Percentiles rank a stretch among this genome's conserved stretches.
These are phyloP conservation scores for Halophytophthora batemanensis DNA, from an alignment of 352 stramenopile species.

Conservation along the genomic window DNA sequence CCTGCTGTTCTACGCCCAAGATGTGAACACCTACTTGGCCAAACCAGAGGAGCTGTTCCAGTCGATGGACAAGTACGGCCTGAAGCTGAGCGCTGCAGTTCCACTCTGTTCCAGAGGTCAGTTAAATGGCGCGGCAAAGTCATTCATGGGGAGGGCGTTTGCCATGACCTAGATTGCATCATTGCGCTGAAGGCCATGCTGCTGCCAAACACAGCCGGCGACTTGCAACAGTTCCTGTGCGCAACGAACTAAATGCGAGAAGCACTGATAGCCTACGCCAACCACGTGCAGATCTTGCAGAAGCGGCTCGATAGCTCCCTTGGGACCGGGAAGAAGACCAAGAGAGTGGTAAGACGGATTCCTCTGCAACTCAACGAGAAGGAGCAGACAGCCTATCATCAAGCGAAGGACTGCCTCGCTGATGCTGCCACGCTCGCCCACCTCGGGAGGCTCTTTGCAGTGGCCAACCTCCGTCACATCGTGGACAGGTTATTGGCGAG, in stretches of 20 bases:
- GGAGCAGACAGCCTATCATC: constrained; percentile 1
- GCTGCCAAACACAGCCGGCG: constrained; percentile 1
- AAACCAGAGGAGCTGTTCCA: constrained; percentile 22
- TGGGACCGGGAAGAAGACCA: constrained; percentile 1
- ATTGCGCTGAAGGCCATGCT: neutral
- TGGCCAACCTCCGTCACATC: constrained; percentile 2
- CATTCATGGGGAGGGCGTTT: constrained; percentile 6
- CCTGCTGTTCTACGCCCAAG: constrained; percentile 22
- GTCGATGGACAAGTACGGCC: constrained; percentile 14
- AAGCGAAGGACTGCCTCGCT: constrained; percentile 2
- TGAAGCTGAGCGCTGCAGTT: constrained; percentile 26
- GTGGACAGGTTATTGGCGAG: constrained; percentile 8
- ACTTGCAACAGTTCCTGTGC: constrained; percentile 11
- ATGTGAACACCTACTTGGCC: constrained; percentile 21
- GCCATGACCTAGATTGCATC: constrained; percentile 5
- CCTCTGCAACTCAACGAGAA: constrained; percentile 1
- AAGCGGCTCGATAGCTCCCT: constrained; percentile 2
- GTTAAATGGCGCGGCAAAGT: constrained; percentile 14
- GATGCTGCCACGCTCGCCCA: constrained; percentile 5
- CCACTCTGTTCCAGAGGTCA: constrained; percentile 11
- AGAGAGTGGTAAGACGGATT: neutral
- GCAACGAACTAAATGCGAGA: constrained; percentile 9
- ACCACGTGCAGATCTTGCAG: neutral
- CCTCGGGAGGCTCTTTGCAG: constrained; percentile 4
- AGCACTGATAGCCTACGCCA: constrained; percentile 1